Base-by-base conservation (phyloP, 495 filamentous ascomycete species). In the Penicillium flavigenum region DNA sequence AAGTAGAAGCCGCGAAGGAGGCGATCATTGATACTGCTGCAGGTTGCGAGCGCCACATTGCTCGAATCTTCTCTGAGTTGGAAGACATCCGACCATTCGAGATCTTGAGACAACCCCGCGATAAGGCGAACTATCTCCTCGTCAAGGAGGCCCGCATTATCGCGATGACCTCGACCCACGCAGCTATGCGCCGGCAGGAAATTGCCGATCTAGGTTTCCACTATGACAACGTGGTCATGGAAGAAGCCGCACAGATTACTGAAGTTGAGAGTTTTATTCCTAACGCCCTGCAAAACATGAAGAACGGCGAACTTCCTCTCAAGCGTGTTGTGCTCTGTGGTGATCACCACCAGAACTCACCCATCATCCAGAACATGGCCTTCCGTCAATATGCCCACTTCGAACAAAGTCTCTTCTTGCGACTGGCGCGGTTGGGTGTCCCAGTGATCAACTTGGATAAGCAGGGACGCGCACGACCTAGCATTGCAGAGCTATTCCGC, bases 201-300 rank as follows among this genome's bases (percentile, higher is more conserved):
- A 99, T 99, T 63, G 87, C 90, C 1, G 80, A 83, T 19, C 80
- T 97, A 44, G 95, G 94, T 6, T 98, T 99, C 79, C 89, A 91
- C 61, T 99, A 98, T 63, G 92, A 98, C 73, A 98, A 96, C 61
- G 88, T 99, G 14, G 79, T 99, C 49, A 96, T 99, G 93, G 94
- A 99, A 81, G 94, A 99, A 76, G 92, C 94, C 3, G 94, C 94
- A 20, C 94, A 99, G 63, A 95, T 98, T 66, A 98, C 95, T 10
- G 94, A 99, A 68, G 89, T 97, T 43, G 95, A 98, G 66, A 96
- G 90, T 65, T 97, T 99, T 73, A 92, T 98, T 51, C 94, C 94
- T 19, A 74, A 95, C 8, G 90, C 91, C 36, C 79, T 99, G 64
- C 94, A 99, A 68, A 90, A 89, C 42, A 72, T 71, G 70, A 85